Conservation (phyloP, 2,329 filamentous ascomycete species). For the Cladosporium oxysporum region DNA sequence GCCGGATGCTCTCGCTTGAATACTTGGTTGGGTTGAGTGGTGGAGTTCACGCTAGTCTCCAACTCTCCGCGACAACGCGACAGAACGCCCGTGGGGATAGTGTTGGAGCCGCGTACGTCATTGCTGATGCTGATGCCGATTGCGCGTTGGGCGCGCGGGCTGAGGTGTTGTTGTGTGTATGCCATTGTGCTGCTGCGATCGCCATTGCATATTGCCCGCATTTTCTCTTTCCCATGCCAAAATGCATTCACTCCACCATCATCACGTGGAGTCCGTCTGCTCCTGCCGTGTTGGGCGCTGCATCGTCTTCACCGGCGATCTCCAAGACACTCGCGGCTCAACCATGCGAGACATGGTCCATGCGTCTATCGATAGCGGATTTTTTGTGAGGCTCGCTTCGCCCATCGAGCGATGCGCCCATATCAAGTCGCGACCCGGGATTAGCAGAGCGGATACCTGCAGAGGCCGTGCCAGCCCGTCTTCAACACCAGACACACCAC, state of each 20-base stretch:
- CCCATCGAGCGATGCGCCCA: conserved; percentile 18
- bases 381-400: conserved; percentile 20
- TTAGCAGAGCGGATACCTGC: conserved; percentile 14
- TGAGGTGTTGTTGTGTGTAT: not conserved
- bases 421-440: not conserved
- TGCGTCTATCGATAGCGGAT: conserved; percentile 18
- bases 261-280: not conserved
- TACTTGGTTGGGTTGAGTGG: conserved; percentile 1
- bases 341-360: conserved; percentile 13
- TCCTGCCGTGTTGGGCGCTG: conserved; percentile 1
- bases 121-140: not conserved
- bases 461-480: conserved; percentile 7
- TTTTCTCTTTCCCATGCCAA: not conserved
- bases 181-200: not conserved
- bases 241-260: not conserved
- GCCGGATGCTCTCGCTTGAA: not conserved
- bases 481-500: conserved; percentile 5
- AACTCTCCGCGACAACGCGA: not conserved
- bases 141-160: not conserved
- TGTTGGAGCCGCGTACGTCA: conserved; percentile 16
- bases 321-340: conserved; percentile 21
- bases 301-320: not conserved
- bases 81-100: conserved; percentile 11
- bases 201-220: not conserved
- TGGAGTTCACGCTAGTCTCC: conserved; percentile 17